Evolutionary conservation across 2,329 filamentous ascomycete genomes (phyloP).

Genomic region (Leptodontidium sp.): DNA sequence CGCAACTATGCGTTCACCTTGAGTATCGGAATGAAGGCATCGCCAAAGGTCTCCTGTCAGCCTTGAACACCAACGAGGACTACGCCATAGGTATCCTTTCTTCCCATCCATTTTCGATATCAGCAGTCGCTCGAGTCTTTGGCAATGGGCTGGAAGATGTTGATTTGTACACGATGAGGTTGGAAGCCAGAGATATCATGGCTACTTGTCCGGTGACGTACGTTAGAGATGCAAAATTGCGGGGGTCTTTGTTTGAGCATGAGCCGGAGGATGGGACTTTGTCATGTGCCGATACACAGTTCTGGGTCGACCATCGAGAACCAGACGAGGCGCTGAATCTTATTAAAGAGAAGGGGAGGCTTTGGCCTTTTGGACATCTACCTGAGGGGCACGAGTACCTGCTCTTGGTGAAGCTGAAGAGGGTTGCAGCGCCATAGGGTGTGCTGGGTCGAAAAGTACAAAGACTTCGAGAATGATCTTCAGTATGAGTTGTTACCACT

Average conservation of each 20-base stretch:
- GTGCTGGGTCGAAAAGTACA: not conserved
- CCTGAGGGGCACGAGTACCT: conserved; percentile 31
- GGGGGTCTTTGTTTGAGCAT: conserved; percentile 22
- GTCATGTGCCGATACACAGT: conserved; percentile 24
- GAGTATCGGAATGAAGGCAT: conserved; percentile 24
- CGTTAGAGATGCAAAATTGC: conserved; percentile 25
- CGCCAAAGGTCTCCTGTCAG: conserved; percentile 15
- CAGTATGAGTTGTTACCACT: too few relatives aligned
- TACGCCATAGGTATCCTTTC: conserved; percentile 23
- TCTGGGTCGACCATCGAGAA: conserved; percentile 34
- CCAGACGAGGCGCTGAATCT: conserved; percentile 21
- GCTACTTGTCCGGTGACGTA: conserved; percentile 25
- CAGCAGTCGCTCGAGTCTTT: conserved; percentile 20
- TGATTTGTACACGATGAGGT: conserved; percentile 4
- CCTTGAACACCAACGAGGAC: not conserved
- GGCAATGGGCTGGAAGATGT: conserved; percentile 7
- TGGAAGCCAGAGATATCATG: conserved; percentile 19
- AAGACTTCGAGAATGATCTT: too few relatives aligned
- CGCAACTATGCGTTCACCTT: conserved; percentile 22
- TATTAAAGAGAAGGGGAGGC: conserved; percentile 11
- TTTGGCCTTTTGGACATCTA: conserved; percentile 29
- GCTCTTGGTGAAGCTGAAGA: not conserved
- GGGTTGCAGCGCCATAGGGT: not conserved
- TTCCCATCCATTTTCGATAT: conserved; percentile 26
- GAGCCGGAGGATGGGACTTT: not conserved